These are phyloP conservation scores for Metschnikowia corniflorae DNA, from an alignment of 805 yeast genomes.

Conservation along the genomic window DNA sequence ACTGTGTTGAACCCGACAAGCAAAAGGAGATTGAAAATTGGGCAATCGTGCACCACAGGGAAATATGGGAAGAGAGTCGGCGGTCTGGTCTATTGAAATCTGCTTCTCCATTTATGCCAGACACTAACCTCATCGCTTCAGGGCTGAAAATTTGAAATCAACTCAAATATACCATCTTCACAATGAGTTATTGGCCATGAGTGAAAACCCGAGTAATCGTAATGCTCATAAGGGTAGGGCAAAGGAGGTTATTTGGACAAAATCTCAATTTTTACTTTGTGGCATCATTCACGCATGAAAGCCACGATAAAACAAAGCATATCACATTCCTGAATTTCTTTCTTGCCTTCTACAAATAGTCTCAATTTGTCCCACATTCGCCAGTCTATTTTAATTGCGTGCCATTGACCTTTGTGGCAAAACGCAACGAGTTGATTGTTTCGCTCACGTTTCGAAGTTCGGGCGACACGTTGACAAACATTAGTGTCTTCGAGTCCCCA, in stretches of 20 bases:
- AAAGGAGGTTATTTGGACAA: too few species aligned
- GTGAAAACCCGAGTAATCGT: too few species aligned
- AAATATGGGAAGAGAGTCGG: slow-evolving; percentile 26
- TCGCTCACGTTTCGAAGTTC: slow-evolving; percentile 60
- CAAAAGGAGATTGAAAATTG: slow-evolving; percentile 32
- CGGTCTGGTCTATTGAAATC: slow-evolving; percentile 24
- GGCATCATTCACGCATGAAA: too few species aligned
- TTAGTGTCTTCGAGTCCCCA: slow-evolving; percentile 83
- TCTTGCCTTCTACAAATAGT: too few species aligned
- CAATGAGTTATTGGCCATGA: too few species aligned
- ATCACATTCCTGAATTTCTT: too few species aligned
- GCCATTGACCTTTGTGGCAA: slow-evolving; percentile 78
- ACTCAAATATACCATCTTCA: too few species aligned
- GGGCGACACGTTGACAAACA: slow-evolving; percentile 90
- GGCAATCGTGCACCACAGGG: slow-evolving; percentile 28
- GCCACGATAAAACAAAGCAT: too few species aligned
- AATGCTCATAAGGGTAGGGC: too few species aligned
- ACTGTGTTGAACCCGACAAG: slow-evolving; percentile 29
- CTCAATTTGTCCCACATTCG: too few species aligned
- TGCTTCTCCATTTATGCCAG: slow-evolving; percentile 31
- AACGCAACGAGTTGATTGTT: slow-evolving; percentile 78
- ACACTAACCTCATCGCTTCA: slow-evolving; percentile 24
- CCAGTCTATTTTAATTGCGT: slow-evolving; percentile 35
- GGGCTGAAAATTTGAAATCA: slow-evolving; percentile 10
- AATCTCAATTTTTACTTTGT: too few species aligned